A percentile compares a stretch with the other conserved stretches of the same genome.
phyloP scores from a whole-genome alignment of 768 basidiomycete genomes.

The Tylopilus rubrobrunneus region DNA sequence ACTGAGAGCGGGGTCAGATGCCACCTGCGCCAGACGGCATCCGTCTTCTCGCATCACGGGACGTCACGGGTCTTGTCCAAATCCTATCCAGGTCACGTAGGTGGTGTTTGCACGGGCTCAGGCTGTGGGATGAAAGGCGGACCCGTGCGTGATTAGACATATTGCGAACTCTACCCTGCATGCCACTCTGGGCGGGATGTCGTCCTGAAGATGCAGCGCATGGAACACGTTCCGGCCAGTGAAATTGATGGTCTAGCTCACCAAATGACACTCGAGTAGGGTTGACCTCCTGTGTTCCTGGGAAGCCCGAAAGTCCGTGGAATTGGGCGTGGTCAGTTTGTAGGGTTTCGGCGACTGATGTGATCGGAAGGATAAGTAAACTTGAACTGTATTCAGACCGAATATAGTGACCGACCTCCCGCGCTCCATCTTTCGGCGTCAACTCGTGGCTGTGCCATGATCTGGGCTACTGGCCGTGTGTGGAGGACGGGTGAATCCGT shows the following conservation, averaged over 20 bases:
- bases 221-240: conserved; percentile 6
- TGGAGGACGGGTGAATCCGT: conserved; percentile 29
- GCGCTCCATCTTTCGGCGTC: conserved; percentile 8
- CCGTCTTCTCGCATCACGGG: conserved; percentile 27
- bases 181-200: not conserved
- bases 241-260: conserved; percentile 6
- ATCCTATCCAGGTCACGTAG: conserved; percentile 21
- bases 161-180: conserved; percentile 10
- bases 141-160: conserved; percentile 8
- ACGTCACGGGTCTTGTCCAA: conserved; percentile 19
- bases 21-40: conserved; percentile 32
- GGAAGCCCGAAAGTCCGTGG: conserved; percentile 27
- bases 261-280: not conserved
- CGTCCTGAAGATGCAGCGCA: conserved; percentile 1
- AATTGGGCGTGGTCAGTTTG: conserved; percentile 5
- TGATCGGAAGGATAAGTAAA: conserved; percentile 4
- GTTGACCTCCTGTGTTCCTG: conserved; percentile 19
- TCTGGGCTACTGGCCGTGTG: conserved; percentile 9
- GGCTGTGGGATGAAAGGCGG: conserved; percentile 18
- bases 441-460: conserved; percentile 6
- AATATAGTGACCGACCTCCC: conserved; percentile 13
- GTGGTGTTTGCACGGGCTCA: conserved; percentile 19
- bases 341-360: conserved; percentile 11
- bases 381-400: not conserved
- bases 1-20: conserved; percentile 17